These are phyloP conservation scores for Didymella keratinophila DNA, from an alignment of 2,329 filamentous ascomycete genomes.

Conservation along the genomic window DNA sequence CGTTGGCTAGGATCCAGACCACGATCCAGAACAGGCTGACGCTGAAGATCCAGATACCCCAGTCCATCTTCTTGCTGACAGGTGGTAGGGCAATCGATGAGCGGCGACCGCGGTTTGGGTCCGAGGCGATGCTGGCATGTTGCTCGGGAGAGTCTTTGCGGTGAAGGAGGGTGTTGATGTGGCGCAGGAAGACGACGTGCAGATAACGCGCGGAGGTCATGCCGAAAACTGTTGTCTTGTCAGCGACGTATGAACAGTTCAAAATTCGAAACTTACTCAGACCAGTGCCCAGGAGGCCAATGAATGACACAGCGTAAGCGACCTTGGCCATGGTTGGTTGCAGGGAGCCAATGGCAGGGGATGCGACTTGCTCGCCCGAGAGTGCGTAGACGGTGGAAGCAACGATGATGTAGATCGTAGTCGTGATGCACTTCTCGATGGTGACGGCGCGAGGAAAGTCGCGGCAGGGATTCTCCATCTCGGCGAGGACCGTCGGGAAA, in stretches of 20 bases:
- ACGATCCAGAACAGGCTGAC: slow-evolving; percentile 38
- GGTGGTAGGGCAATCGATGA: slow-evolving; percentile 24
- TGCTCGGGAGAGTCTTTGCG: slow-evolving; percentile 21
- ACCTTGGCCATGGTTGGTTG: slow-evolving; percentile 35
- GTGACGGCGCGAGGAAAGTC: slow-evolving; percentile 39
- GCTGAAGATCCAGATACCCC: slow-evolving; percentile 34
- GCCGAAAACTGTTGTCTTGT: slow-evolving; percentile 21
- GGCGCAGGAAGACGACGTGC: slow-evolving; percentile 35
- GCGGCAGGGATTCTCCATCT: slow-evolving; percentile 39
- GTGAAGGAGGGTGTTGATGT: slow-evolving; percentile 24
- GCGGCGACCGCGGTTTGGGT: slow-evolving; percentile 27
- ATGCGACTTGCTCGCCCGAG: slow-evolving; percentile 37
- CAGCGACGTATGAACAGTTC: no score
- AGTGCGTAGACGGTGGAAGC: slow-evolving; percentile 36
- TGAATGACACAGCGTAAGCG: slow-evolving; percentile 32
- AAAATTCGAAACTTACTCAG: slow-evolving; percentile 3
- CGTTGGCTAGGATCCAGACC: slow-evolving; percentile 40
- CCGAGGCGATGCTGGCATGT: slow-evolving; percentile 15
- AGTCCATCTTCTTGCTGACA: slow-evolving; percentile 28
- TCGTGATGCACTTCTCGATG: slow-evolving; percentile 37
- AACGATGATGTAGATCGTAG: slow-evolving; percentile 33
- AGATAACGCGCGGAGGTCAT: slow-evolving; percentile 37
- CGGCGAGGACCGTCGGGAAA: slow-evolving; percentile 37
- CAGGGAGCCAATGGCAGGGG: slow-evolving; percentile 35
- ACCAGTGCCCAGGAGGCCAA: slow-evolving; percentile 37